Base-by-base conservation (phyloP, 352 stramenopile genomes). In the Pythium apleroticum region DNA sequence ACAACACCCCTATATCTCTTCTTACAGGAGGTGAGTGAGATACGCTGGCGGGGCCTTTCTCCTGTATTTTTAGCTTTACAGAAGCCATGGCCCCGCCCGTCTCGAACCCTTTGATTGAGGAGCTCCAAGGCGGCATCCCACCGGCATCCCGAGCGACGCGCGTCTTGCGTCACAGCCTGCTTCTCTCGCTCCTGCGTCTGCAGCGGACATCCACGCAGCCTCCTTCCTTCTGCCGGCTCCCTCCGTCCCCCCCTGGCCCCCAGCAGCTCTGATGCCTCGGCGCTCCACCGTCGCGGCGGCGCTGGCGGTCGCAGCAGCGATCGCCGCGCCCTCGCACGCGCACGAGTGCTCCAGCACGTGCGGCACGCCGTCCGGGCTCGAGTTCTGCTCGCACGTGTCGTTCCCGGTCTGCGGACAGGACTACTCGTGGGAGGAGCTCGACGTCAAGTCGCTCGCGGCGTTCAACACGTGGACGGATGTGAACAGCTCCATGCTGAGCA, bases 381-480 rank as follows among this genome's bases (percentile, higher is more conserved):
- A 74, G 22, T 95, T 95, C 59, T 95, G 86, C 75, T 89, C 81
- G 20, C 77, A 93, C 61, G 79, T 95, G n/a, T 82, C 73, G 12
- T 95, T 91, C 64, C 64, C 81, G 0, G 81, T 91, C 25, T 95
- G 86, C 45, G 65, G 73, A 12, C 69, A 69, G 22, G 76, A 91
- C 31, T 68, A 71, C 20, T 85, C 80, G 19, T 95, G 81, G 60
- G 75, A 87, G 19, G 76, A 87, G 35, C 74, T 89, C 24, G 86
- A 95, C 45, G 41, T 60, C 17, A 60, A 64, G 7, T 83, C 86
- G 10, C 52, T 65, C 19, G 55, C 55, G 30, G 71, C 76, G 7
- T 91, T 83, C 67, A 68, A 72, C 30, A 27, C 69, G 10, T 90
- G 79, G 78, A 80, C 74, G 45, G 84, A 90, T 56, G 64, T 55